phyloP scores from a whole-genome alignment of 2,329 filamentous ascomycete species.

The Hypoxylon sp. region DNA sequence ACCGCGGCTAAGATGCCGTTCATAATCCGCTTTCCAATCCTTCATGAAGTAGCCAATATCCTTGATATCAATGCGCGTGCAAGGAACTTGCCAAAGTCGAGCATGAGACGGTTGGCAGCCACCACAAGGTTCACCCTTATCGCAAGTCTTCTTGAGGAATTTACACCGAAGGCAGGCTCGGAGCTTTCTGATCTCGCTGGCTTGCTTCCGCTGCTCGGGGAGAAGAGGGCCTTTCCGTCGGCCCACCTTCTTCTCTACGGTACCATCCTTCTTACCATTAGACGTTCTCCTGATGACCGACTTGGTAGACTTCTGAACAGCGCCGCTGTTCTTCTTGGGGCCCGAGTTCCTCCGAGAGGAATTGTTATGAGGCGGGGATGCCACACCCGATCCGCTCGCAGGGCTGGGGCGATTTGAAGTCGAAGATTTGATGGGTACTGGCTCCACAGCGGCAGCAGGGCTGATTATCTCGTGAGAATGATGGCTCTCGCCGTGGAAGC shows the following conservation, averaged over 20 bases:
- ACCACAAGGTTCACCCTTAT: constrained; percentile 95
- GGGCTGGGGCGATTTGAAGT: constrained; percentile 73
- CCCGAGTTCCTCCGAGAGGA: constrained; percentile 77
- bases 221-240: constrained; percentile 89
- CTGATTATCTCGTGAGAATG: constrained; percentile 73
- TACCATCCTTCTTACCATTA: constrained; percentile 83
- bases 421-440: constrained; percentile 77
- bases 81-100: constrained; percentile 96
- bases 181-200: constrained; percentile 95
- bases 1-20: constrained; percentile 87
- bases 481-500: constrained; percentile 70
- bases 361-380: constrained; percentile 72
- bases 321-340: constrained; percentile 81
- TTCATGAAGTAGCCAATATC: constrained; percentile 99
- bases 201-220: constrained; percentile 95
- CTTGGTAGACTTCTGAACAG: constrained; percentile 79
- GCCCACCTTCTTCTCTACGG: constrained; percentile 90
- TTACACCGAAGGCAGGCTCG: constrained; percentile 96
- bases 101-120: constrained; percentile 97
- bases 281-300: constrained; percentile 85
- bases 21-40: constrained; percentile 98
- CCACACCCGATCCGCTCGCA: constrained; percentile 71
- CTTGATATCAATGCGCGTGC: constrained; percentile 98
- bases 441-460: constrained; percentile 76
- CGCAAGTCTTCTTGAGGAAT: constrained; percentile 99